These are phyloP conservation scores for Starmerella lactis-condensi DNA, from an alignment of 805 yeast genomes.

Conservation along the genomic window DNA sequence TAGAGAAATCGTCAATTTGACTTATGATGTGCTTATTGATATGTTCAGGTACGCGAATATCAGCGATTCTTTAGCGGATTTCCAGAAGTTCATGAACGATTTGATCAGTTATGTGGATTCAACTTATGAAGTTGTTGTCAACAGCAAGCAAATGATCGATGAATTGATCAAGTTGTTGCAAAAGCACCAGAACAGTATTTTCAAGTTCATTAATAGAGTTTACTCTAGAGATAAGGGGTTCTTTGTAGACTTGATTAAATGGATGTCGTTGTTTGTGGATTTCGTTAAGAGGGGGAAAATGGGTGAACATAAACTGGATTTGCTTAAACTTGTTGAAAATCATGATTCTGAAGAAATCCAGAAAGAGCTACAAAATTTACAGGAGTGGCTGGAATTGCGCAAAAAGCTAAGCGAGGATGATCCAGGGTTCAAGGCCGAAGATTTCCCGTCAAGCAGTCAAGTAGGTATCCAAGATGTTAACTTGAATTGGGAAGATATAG, in stretches of 20 bases:
- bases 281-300: constrained; percentile 44
- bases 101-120: constrained; percentile 40
- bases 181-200: constrained; percentile 53
- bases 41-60: constrained; percentile 50
- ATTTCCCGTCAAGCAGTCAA: constrained; percentile 26
- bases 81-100: constrained; percentile 50
- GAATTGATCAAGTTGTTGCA: constrained; percentile 46
- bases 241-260: constrained; percentile 50
- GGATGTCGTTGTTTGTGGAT: constrained; percentile 52
- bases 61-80: constrained; percentile 43
- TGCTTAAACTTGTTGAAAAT: constrained; percentile 24
- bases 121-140: constrained; percentile 31
- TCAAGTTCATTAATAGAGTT: constrained; percentile 62
- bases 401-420: constrained; percentile 18
- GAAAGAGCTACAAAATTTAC: constrained; percentile 27
- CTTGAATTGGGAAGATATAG: constrained; percentile 24
- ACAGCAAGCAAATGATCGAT: constrained; percentile 47
- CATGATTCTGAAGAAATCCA: constrained; percentile 23
- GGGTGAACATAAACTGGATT: constrained; percentile 27
- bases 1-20: constrained; percentile 51
- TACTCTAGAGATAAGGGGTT: constrained; percentile 59
- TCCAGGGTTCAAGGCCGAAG: constrained; percentile 18
- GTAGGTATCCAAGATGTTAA: constrained; percentile 29
- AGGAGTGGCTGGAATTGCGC: constrained; percentile 19
- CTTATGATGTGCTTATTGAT: constrained; percentile 55